Conservation (phyloP, 169 alveolate species). For the Plasmodium coatneyi region DNA sequence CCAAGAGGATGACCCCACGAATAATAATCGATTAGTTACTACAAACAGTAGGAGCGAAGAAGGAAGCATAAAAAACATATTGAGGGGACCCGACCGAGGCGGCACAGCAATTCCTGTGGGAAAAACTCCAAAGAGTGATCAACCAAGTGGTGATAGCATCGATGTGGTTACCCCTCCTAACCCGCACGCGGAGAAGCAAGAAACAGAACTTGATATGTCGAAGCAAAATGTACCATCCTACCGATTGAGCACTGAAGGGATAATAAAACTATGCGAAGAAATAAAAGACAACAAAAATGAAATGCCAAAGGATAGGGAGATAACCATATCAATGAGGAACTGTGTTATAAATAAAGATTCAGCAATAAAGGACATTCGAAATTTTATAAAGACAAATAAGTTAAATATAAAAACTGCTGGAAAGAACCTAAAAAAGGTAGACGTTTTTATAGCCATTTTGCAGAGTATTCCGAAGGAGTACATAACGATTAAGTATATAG, state of each 20-base stretch:
- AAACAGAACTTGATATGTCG: neutral
- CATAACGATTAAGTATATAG: conserved; percentile 16
- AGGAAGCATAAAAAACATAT: neutral
- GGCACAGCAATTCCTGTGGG: neutral
- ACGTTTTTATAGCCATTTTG: conserved; percentile 78
- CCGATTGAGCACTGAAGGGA: conserved; percentile 21
- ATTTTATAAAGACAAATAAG: conserved; percentile 82
- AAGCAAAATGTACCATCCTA: conserved; percentile 8
- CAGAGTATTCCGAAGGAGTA: conserved; percentile 77
- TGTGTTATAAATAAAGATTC: conserved; percentile 75
- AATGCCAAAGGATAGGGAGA: neutral
- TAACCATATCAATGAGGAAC: conserved; percentile 74
- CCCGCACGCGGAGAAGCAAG: neutral
- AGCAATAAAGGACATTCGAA: conserved; percentile 81
- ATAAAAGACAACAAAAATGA: conserved; percentile 18
- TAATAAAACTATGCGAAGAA: conserved; percentile 47
- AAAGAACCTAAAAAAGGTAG: conserved; percentile 78
- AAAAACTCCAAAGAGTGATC: neutral
- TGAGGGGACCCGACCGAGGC: neutral
- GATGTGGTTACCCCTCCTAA: neutral
- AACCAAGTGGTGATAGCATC: neutral
- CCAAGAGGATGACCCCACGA: neutral
- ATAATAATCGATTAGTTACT: neutral
- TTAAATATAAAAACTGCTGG: conserved; percentile 86
- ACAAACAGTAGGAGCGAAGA: neutral